Evolutionary conservation across 2,329 filamentous ascomycete genomes (phyloP).

Genomic region (Paracorniculantispora psalliotae): DNA sequence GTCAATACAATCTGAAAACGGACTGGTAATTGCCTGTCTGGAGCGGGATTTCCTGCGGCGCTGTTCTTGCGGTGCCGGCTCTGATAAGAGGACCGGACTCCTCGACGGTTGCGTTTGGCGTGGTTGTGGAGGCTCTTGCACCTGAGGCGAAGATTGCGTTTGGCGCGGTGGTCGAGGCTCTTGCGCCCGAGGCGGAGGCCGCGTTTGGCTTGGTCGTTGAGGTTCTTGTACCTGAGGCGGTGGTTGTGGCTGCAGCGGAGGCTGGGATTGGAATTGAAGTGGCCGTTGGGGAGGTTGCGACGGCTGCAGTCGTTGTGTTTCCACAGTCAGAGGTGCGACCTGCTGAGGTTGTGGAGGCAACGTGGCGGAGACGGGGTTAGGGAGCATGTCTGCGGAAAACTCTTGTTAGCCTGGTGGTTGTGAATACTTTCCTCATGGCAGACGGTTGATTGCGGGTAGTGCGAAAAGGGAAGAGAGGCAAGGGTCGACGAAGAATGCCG

Average conservation of each 20-base stretch:
- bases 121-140: not conserved
- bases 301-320: not conserved
- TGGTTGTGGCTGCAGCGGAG: not conserved
- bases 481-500: no score
- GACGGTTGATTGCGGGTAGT: no score
- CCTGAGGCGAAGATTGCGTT: not conserved
- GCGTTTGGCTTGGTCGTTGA: no score
- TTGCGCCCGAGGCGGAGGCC: not conserved
- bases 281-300: not conserved
- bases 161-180: not conserved
- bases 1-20: conserved; percentile 29
- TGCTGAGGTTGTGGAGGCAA: not conserved
- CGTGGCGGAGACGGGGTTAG: not conserved
- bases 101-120: not conserved
- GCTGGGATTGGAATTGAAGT: not conserved
- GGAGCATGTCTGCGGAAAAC: not conserved
- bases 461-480: no score
- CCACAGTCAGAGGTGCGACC: not conserved
- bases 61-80: conserved; percentile 6
- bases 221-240: not conserved
- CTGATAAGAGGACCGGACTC: not conserved
- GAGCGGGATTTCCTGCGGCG: conserved; percentile 12
- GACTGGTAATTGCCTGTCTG: conserved; percentile 22
- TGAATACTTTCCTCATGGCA: not conserved
- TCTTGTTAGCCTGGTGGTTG: not conserved